Evolutionary conservation across 768 basidiomycete genomes (phyloP).

Genomic region (Psilocybe cyanescens): DNA sequence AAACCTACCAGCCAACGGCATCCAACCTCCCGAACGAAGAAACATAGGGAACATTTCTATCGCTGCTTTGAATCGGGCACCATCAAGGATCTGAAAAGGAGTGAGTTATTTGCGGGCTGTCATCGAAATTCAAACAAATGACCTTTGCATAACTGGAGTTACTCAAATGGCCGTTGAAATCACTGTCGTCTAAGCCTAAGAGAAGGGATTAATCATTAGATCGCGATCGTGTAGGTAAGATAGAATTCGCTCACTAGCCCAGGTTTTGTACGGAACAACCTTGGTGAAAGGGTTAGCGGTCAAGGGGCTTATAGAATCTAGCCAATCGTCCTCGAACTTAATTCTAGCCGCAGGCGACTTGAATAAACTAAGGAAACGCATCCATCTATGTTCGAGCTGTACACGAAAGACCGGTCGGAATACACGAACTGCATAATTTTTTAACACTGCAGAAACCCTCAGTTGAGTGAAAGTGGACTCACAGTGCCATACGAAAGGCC

Average conservation of each 20-base stretch:
- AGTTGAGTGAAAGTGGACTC: conserved; percentile 29
- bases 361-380: conserved; percentile 42
- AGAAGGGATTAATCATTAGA: not conserved
- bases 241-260: conserved; percentile 52
- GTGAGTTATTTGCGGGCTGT: not conserved
- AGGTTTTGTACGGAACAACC: conserved; percentile 42
- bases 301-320: conserved; percentile 52
- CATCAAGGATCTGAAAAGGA: conserved; percentile 42
- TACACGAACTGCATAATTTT: conserved; percentile 44
- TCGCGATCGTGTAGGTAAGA: not conserved
- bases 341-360: conserved; percentile 33
- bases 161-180: conserved; percentile 76
- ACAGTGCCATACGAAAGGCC: conserved; percentile 75
- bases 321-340: conserved; percentile 44
- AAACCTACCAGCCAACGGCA: conserved; percentile 56
- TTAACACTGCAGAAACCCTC: not conserved
- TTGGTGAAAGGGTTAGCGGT: conserved; percentile 60
- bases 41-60: conserved; percentile 58
- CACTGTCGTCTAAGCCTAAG: conserved; percentile 71
- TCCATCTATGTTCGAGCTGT: conserved; percentile 33
- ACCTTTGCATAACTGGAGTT: conserved; percentile 85
- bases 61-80: conserved; percentile 50
- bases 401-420: conserved; percentile 49
- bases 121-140: conserved; percentile 7
- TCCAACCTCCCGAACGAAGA: conserved; percentile 62